phyloP scores from a whole-genome alignment of 2,329 filamentous ascomycete species.

The Taxawa tesnikishii region DNA sequence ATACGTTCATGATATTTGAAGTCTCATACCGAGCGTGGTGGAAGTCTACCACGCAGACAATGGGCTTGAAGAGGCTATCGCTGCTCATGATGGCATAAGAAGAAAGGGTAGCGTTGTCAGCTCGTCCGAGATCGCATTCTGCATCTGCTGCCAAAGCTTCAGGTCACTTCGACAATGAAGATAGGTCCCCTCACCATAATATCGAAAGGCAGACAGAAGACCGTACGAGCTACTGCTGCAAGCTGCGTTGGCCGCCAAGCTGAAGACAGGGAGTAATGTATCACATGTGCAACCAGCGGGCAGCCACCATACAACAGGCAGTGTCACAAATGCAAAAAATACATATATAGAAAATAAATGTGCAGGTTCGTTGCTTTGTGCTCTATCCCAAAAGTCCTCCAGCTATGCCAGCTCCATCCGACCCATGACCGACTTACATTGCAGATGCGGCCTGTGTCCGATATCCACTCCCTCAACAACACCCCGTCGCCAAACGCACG shows the following conservation, averaged over 20 bases:
- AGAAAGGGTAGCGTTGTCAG: background rate
- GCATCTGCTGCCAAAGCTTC: background rate
- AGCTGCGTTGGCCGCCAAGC: background rate
- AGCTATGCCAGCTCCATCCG: background rate
- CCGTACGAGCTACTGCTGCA: too few species aligned
- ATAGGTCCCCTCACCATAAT: too few species aligned
- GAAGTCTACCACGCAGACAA: slow-evolving; percentile 41
- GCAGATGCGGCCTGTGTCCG: background rate
- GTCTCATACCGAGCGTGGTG: slow-evolving; percentile 40
- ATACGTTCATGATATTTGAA: too few species aligned
- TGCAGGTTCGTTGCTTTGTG: slow-evolving; percentile 5
- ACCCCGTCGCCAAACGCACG: background rate
- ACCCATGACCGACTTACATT: background rate
- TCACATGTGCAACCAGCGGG: background rate
- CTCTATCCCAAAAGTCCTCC: background rate
- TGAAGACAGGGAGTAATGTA: background rate
- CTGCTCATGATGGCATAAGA: slow-evolving; percentile 6
- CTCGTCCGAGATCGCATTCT: background rate
- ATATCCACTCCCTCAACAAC: background rate
- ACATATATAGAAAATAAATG: too few species aligned
- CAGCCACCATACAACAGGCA: slow-evolving; percentile 5
- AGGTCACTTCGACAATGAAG: too few species aligned
- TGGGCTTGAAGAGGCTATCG: slow-evolving; percentile 24
- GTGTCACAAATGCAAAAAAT: too few species aligned
- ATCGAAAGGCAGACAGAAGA: too few species aligned